Percentiles rank a stretch among this genome's conserved stretches.
phyloP scores from a whole-genome alignment of 148 eudicot genomes.

The Cornus suecica region DNA sequence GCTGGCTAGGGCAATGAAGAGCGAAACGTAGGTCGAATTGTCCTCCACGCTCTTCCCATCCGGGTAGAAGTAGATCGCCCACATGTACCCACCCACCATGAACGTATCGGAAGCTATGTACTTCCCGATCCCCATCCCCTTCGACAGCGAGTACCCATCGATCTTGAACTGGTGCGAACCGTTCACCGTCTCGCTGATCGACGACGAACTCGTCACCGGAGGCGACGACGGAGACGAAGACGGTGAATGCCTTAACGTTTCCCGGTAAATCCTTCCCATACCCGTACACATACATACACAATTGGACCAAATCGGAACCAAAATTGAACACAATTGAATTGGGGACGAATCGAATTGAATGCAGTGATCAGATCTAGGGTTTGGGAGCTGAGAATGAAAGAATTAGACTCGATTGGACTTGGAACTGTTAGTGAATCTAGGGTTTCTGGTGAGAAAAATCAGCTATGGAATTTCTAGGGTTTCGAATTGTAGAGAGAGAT shows the following conservation, averaged over 20 bases:
- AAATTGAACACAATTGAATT: too few relatives aligned
- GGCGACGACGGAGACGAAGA: conserved; percentile 26
- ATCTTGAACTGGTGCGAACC: conserved; percentile 46
- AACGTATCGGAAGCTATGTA: conserved; percentile 48
- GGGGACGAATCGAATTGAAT: not conserved
- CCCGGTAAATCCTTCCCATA: conserved; percentile 37
- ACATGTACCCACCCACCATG: conserved; percentile 39
- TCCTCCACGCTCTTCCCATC: conserved; percentile 54
- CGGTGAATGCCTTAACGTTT: conserved; percentile 20
- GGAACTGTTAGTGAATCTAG: not conserved
- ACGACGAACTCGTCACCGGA: conserved; percentile 32
- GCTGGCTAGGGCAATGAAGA: conserved; percentile 55
- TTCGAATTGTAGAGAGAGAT: too few relatives aligned
- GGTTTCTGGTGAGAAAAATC: not conserved
- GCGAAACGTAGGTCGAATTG: conserved; percentile 40
- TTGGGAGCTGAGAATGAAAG: not conserved
- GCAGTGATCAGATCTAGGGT: conserved; percentile 12
- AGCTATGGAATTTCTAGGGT: not conserved
- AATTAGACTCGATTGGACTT: not conserved
- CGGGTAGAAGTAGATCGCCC: conserved; percentile 56
- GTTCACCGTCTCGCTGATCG: conserved; percentile 37
- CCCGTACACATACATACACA: conserved; percentile 3
- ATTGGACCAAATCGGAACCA: too few relatives aligned
- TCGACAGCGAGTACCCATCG: conserved; percentile 41
- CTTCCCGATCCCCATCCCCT: conserved; percentile 49